These are phyloP conservation scores for Calvatia gigantea DNA, from an alignment of 768 basidiomycete genomes.

Conservation along the genomic window DNA sequence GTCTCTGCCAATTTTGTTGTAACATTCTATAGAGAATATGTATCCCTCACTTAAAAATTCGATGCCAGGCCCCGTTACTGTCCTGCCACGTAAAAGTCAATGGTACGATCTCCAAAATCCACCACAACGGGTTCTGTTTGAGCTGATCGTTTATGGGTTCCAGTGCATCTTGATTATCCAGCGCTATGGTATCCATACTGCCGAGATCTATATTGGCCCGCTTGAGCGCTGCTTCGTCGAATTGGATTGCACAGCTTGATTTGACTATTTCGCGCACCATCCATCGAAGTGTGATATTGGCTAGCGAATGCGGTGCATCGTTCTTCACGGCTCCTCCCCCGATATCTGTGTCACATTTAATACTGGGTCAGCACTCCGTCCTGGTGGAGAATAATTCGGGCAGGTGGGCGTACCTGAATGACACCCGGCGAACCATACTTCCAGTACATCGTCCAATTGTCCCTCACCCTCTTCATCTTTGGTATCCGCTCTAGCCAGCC, in stretches of 20 bases:
- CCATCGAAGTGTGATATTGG: conserved; percentile 69
- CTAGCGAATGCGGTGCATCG: conserved; percentile 37
- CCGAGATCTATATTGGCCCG: conserved; percentile 33
- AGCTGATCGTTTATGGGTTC: conserved; percentile 55
- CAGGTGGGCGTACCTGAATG: conserved; percentile 52
- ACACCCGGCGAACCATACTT: conserved; percentile 80
- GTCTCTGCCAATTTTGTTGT: neutral
- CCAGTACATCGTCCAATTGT: conserved; percentile 47
- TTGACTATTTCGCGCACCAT: conserved; percentile 67
- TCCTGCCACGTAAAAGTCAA: conserved; percentile 55
- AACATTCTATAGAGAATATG: too few relatives aligned
- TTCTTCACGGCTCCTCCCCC: conserved; percentile 62
- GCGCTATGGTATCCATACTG: conserved; percentile 13
- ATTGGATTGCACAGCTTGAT: conserved; percentile 57
- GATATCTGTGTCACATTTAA: conserved; percentile 42
- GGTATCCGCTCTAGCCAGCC: neutral
- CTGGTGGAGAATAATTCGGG: neutral
- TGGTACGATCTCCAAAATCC: conserved; percentile 70
- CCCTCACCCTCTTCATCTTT: conserved; percentile 14
- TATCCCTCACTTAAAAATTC: conserved; percentile 45
- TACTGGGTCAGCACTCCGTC: neutral
- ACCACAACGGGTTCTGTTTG: conserved; percentile 46
- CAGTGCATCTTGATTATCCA: conserved; percentile 37
- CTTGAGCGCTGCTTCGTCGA: conserved; percentile 46
- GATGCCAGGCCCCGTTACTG: conserved; percentile 48